Base-by-base conservation (phyloP, 108 stramenopile species). In the Cylindrotheca fusiformis region DNA sequence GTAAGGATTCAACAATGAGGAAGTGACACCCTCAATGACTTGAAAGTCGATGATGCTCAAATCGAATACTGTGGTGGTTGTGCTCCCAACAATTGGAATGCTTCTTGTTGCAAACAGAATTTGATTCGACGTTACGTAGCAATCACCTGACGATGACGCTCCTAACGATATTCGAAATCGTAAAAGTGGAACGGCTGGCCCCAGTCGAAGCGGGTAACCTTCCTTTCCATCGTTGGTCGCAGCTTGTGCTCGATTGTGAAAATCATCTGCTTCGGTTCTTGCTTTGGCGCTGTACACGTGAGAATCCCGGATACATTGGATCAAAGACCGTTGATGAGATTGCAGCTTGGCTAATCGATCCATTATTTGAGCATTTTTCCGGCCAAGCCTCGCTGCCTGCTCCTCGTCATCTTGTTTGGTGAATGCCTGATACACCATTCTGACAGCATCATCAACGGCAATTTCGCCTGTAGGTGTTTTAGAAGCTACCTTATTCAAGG, bases 311-410 rank as follows among this genome's bases (percentile, higher is more conserved):
- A 93, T 68, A n/a, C 52, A 75, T 1, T 62, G 63, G 26, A 93
- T 75, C 53, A 78, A 75, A 26, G 68, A 72, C 17, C 82, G 67
- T 52, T 91, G 86, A 69, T 92, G 88, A 6, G 80, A 77, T 58
- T 88, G 86, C 86, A 95, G 86, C 49, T 84, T 86, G 1, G 90
- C 86, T 31, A 95, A 62, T 12, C 94, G 80, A 63, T 95, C 94
- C 88, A 95, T 91, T 14, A 90, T 84, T 61, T 95, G 94, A 48
- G 81, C 58, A 67, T 95, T 95, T 59, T 95, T 95, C 24, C 94
- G 76, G 2, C 83, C 90, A 18, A 95, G 67, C 21, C 94, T 76
- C 45, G 87, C 85, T 2, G 80, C 74, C 56, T 86, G 81, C 58
- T 95, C 94, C 48, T 88, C 78, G 70, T 95, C 94, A 64, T 91